A percentile compares a stretch with the other conserved stretches of the same genome.
These are phyloP conservation scores for Rhodotorula kratochvilovae DNA, from an alignment of 768 basidiomycete species.

Conservation along the genomic window DNA sequence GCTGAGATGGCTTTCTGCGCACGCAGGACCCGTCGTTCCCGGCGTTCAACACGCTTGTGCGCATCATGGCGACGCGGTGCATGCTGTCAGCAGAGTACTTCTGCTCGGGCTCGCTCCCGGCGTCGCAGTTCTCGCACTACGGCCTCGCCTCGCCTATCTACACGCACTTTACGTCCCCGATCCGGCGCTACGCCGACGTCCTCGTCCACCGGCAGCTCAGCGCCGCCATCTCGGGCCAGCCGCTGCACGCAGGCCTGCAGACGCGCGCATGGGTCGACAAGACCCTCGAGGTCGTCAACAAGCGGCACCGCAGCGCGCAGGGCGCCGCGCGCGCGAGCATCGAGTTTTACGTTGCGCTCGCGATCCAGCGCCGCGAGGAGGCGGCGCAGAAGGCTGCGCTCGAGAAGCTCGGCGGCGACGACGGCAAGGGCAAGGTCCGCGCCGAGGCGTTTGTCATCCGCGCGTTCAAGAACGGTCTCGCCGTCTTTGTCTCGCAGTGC, in stretches of 20 bases:
- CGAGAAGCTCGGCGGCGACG: slow-evolving; percentile 31
- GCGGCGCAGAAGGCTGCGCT: slow-evolving; percentile 38
- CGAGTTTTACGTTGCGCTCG: slow-evolving; percentile 94
- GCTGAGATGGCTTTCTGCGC: background rate
- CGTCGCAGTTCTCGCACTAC: slow-evolving; percentile 92
- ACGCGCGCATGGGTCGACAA: slow-evolving; percentile 84
- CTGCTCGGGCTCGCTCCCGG: slow-evolving; percentile 85
- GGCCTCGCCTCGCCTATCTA: slow-evolving; percentile 96
- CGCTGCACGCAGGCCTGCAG: slow-evolving; percentile 81
- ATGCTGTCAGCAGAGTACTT: slow-evolving; percentile 99
- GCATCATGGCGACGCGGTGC: slow-evolving; percentile 98
- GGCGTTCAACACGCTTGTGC: slow-evolving; percentile 92
- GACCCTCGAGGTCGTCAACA: slow-evolving; percentile 77
- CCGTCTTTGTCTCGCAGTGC: slow-evolving; percentile 92
- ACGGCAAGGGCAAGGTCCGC: slow-evolving; percentile 50
- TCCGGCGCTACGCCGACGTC: slow-evolving; percentile 92
- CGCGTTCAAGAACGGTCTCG: slow-evolving; percentile 87
- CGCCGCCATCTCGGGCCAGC: slow-evolving; percentile 75
- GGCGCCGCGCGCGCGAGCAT: slow-evolving; percentile 95
- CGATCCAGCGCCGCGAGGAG: slow-evolving; percentile 55
- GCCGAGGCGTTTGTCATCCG: slow-evolving; percentile 92
- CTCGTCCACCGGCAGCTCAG: slow-evolving; percentile 88
- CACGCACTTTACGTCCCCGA: slow-evolving; percentile 97
- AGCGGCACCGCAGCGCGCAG: slow-evolving; percentile 90
- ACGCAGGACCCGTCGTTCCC: slow-evolving; percentile 72